Evolutionary conservation across 2,329 filamentous ascomycete genomes (phyloP).

Genomic region (Fonsecaea nubica): DNA sequence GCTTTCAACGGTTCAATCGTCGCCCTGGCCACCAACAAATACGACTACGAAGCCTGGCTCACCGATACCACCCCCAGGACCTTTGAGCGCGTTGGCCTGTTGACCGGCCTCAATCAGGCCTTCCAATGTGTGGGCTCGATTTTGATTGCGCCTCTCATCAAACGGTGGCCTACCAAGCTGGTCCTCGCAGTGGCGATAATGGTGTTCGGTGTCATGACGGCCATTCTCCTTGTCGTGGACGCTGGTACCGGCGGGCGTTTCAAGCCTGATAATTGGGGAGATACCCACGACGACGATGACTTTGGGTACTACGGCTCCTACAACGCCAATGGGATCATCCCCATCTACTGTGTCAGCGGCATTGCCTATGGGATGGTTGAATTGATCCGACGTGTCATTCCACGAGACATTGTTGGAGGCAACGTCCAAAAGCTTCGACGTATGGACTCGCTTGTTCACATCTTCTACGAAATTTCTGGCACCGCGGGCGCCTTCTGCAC

Average conservation of each 20-base stretch:
- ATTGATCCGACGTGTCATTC: conserved; percentile 59
- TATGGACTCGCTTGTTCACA: conserved; percentile 56
- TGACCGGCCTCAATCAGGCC: conserved; percentile 59
- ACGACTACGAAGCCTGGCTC: conserved; percentile 53
- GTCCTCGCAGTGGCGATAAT: conserved; percentile 55
- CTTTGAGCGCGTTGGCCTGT: conserved; percentile 56
- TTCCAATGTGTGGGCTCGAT: conserved; percentile 60
- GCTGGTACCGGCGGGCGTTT: conserved; percentile 51
- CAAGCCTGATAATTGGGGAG: background rate
- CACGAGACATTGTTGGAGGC: conserved; percentile 59
- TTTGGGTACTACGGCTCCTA: conserved; percentile 5
- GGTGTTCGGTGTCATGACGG: conserved; percentile 56
- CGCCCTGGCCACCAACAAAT: conserved; percentile 58
- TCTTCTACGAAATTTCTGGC: conserved; percentile 58
- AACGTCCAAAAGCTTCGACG: conserved; percentile 58
- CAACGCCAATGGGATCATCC: conserved; percentile 50
- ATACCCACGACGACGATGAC: background rate
- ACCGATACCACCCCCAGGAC: conserved; percentile 48
- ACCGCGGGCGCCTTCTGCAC: conserved; percentile 58
- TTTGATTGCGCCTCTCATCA: conserved; percentile 59
- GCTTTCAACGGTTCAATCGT: conserved; percentile 60
- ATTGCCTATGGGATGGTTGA: conserved; percentile 57
- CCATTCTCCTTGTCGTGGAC: conserved; percentile 57
- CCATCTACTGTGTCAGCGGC: conserved; percentile 55
- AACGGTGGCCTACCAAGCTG: conserved; percentile 56